Percentiles rank a stretch among this genome's conserved stretches.
phyloP scores from a whole-genome alignment of 371 early-diverging fungal species.

The Mucor irregularis region DNA sequence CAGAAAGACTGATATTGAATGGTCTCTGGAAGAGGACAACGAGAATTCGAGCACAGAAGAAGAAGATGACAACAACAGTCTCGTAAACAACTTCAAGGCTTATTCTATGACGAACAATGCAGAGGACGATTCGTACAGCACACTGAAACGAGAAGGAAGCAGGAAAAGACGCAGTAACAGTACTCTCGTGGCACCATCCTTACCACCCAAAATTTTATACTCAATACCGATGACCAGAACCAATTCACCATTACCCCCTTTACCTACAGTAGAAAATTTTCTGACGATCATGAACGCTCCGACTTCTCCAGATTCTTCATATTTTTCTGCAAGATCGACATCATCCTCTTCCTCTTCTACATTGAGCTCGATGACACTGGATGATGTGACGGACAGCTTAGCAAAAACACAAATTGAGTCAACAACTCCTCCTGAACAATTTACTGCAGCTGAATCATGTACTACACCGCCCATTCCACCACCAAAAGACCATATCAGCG shows the following conservation, averaged over 20 bases:
- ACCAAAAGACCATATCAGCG: conserved; percentile 11
- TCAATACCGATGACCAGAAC: neutral
- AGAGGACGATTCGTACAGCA: neutral
- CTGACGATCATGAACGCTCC: conserved; percentile 14
- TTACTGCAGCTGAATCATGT: neutral
- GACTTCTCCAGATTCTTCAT: conserved; percentile 11
- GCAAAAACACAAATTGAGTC: conserved; percentile 1
- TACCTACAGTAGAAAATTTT: conserved; percentile 15
- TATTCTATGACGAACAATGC: neutral
- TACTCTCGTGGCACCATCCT: neutral
- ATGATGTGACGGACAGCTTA: conserved; percentile 11
- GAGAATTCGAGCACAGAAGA: neutral
- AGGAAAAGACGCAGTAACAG: conserved; percentile 48
- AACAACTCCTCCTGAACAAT: neutral
- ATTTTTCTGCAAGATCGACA: conserved; percentile 10
- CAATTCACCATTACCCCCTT: conserved; percentile 7
- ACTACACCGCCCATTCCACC: neutral
- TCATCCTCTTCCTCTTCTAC: conserved; percentile 11
- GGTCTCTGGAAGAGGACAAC: neutral
- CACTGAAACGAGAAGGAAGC: conserved; percentile 13
- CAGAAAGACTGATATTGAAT: conserved; percentile 7
- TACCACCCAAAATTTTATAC: neutral
- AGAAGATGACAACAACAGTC: neutral
- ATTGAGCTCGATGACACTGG: neutral
- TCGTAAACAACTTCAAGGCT: too few species aligned